Percentiles rank a stretch among this genome's conserved stretches.
These are phyloP conservation scores for Sequoia sempervirens DNA, from an alignment of 75 land plant genomes.

Conservation along the genomic window DNA sequence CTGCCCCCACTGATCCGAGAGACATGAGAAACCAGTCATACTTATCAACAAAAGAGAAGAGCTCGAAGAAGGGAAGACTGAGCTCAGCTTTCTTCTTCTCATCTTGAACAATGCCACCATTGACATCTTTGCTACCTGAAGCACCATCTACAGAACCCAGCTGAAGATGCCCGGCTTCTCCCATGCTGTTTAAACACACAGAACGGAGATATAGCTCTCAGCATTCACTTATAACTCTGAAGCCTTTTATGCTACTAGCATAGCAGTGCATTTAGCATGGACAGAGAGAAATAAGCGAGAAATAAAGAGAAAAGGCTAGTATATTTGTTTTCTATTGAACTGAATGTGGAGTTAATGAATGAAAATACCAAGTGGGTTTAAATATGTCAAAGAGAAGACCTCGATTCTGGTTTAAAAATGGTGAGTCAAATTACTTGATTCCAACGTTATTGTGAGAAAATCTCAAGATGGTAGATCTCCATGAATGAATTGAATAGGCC, in stretches of 20 bases:
- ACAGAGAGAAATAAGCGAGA: not conserved
- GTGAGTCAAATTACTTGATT: slow-evolving; percentile 1
- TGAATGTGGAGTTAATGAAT: slow-evolving; percentile 3
- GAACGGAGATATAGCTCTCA: not conserved
- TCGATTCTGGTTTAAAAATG: not conserved
- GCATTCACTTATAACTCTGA: not conserved
- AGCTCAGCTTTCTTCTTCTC: slow-evolving; percentile 49
- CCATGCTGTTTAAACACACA: slow-evolving; percentile 4
- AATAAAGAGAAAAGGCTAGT: slow-evolving; percentile 3
- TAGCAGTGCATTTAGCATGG: not conserved
- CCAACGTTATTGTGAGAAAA: not conserved
- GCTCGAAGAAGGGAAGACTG: slow-evolving; percentile 65
- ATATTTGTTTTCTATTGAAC: not conserved
- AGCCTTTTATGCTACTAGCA: slow-evolving; percentile 1
- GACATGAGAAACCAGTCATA: slow-evolving; percentile 57
- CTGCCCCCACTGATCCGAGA: slow-evolving; percentile 65
- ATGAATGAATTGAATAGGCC: not conserved
- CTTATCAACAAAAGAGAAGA: slow-evolving; percentile 74
- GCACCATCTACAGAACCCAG: slow-evolving; percentile 1
- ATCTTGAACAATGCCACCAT: not conserved
- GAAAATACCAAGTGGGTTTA: not conserved
- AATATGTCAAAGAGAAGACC: slow-evolving; percentile 9
- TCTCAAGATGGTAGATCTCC: slow-evolving; percentile 8
- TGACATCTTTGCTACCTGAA: slow-evolving; percentile 1
- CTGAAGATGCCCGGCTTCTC: slow-evolving; percentile 12